A percentile compares a stretch with the other conserved stretches of the same genome.
phyloP scores from a whole-genome alignment of 2,329 filamentous ascomycete species.

The Ceratocystis lukuohia region DNA sequence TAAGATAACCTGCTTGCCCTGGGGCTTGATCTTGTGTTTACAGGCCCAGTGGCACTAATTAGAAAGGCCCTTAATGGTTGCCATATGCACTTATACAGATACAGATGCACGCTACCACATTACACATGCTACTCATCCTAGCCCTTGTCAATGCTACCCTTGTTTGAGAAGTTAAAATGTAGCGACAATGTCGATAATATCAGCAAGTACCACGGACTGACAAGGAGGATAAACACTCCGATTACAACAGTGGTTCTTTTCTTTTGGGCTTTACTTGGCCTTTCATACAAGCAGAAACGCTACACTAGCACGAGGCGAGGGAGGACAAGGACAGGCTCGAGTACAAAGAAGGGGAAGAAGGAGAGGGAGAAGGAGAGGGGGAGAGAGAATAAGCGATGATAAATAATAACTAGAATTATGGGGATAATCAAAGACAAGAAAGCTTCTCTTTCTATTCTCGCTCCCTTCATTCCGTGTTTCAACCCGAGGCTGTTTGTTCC shows the following conservation, averaged over 20 bases:
- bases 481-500: background rate
- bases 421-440: background rate
- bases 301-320: background rate
- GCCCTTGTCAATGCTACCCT: background rate
- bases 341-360: background rate
- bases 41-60: background rate
- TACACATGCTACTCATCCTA: background rate
- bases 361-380: background rate
- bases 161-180: background rate
- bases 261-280: background rate
- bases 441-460: background rate
- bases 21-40: background rate
- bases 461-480: background rate
- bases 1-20: background rate
- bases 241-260: background rate
- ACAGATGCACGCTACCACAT: background rate
- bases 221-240: slow-evolving; percentile 7
- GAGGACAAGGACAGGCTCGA: background rate
- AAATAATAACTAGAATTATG: background rate
- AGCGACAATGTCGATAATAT: slow-evolving; percentile 2
- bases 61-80: background rate
- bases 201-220: slow-evolving; percentile 5
- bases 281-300: background rate
- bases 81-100: background rate
- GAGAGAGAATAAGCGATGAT: background rate